phyloP scores from a whole-genome alignment of 176 grass and related monocot species.

The Carex cristatella region DNA sequence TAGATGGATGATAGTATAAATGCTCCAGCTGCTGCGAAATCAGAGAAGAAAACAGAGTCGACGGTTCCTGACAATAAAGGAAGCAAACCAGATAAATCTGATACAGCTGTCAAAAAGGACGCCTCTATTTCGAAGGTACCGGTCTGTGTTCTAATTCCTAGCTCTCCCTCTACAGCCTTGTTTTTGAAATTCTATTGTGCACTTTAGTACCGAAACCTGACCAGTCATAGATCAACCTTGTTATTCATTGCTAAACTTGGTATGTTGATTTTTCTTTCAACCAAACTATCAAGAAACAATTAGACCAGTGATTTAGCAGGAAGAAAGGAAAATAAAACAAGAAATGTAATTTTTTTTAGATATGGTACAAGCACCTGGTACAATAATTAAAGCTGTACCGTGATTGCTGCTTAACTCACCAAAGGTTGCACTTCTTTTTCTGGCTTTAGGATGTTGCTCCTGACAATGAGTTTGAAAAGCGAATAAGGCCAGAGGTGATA shows the following conservation, averaged over 20 bases:
- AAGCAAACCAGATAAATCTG: constrained; percentile 40
- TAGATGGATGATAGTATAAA: constrained; percentile 6
- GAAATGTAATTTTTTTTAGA: not conserved
- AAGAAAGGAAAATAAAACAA: not conserved
- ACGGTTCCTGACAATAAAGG: constrained; percentile 41
- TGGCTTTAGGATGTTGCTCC: constrained; percentile 25
- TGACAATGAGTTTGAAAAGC: constrained; percentile 97
- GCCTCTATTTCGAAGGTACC: constrained; percentile 10
- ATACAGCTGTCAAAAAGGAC: constrained; percentile 45
- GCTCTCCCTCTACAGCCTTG: not conserved
- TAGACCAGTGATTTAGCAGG: not conserved
- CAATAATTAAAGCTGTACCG: not conserved
- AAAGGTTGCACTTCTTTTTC: not conserved
- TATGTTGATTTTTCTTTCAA: not conserved
- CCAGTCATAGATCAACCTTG: not conserved
- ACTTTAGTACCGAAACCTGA: not conserved
- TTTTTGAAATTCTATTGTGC: not conserved
- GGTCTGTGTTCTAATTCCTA: not conserved
- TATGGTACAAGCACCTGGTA: not conserved
- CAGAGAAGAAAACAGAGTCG: constrained; percentile 56
- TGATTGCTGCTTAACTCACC: not conserved
- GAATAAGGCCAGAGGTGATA: constrained; percentile 83
- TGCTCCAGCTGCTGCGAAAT: constrained; percentile 33
- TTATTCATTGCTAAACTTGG: not conserved
- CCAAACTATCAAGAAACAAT: not conserved